Evolutionary conservation across 1,284 basidiomycete species (phyloP).

Genomic region (Mrakiaceae sp.): DNA sequence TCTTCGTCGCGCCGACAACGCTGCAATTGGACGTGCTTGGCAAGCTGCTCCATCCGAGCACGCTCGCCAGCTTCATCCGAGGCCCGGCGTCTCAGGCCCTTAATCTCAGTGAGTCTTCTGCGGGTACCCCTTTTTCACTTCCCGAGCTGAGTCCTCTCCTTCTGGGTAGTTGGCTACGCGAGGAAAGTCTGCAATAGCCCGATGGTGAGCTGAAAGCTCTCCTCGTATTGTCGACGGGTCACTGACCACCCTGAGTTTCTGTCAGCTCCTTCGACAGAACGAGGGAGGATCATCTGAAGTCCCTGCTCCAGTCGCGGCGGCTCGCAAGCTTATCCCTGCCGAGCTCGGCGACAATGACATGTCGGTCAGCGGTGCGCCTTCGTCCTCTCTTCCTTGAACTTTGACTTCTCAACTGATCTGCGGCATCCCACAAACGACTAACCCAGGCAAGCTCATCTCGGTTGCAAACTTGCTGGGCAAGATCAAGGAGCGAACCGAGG

Average conservation of each 20-base stretch:
- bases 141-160: background rate
- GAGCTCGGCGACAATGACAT: constrained; percentile 55
- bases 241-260: background rate
- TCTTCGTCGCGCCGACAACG: constrained; percentile 72
- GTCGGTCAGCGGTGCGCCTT: constrained; percentile 55
- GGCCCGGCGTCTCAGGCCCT: constrained; percentile 43
- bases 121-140: background rate
- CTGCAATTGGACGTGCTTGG: constrained; percentile 73
- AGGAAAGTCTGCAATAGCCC: constrained; percentile 92
- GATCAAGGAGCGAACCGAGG: constrained; percentile 58
- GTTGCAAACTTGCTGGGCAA: constrained; percentile 59
- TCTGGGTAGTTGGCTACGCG: background rate
- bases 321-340: constrained; percentile 54
- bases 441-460: constrained; percentile 65
- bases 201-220: constrained; percentile 40
- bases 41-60: constrained; percentile 58
- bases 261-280: constrained; percentile 52
- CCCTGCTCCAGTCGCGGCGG: constrained; percentile 42
- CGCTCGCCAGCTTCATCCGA: constrained; percentile 51
- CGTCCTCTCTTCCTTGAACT: background rate
- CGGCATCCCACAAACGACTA: too few relatives aligned
- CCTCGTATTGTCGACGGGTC: too few relatives aligned
- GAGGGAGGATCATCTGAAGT: constrained; percentile 42
- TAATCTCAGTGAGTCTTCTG: background rate
- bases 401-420: background rate